phyloP scores from a whole-genome alignment of 1,284 basidiomycete species.

The Trichosporon asahii region DNA sequence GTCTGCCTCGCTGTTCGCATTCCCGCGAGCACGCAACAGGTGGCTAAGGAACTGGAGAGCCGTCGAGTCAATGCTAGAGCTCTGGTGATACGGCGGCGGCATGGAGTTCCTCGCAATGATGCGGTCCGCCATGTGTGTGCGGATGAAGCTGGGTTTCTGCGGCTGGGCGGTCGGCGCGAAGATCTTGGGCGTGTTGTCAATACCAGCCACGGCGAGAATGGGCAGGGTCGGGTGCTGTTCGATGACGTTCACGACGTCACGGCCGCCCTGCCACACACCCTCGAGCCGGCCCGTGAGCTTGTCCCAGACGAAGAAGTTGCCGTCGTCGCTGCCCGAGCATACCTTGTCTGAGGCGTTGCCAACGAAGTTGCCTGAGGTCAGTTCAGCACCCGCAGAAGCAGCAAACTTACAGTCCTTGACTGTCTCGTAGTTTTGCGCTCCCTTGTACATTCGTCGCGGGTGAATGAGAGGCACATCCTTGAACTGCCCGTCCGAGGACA shows the following conservation, averaged over 20 bases:
- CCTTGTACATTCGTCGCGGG: slow-evolving; percentile 66
- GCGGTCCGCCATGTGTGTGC: slow-evolving; percentile 6
- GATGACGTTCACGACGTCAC: slow-evolving; percentile 74
- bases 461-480: slow-evolving; percentile 59
- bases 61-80: slow-evolving; percentile 10
- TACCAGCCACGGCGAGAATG: slow-evolving; percentile 79
- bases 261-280: slow-evolving; percentile 80
- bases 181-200: slow-evolving; percentile 77
- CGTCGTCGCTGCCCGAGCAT: slow-evolving; percentile 85
- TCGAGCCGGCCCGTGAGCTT: slow-evolving; percentile 64
- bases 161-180: slow-evolving; percentile 14
- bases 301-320: slow-evolving; percentile 69
- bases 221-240: slow-evolving; percentile 78
- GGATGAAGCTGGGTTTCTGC: slow-evolving; percentile 8
- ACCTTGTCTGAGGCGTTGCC: slow-evolving; percentile 74
- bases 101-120: slow-evolving; percentile 18
- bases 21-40: slow-evolving; percentile 8
- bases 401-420: slow-evolving; percentile 76
- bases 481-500: slow-evolving; percentile 31
- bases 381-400: neutral
- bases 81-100: neutral
- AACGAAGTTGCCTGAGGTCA: slow-evolving; percentile 69
- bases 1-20: neutral
- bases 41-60: slow-evolving; percentile 17
- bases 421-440: slow-evolving; percentile 78